Evolutionary conservation across 352 stramenopile species (phyloP), one percentile per base, ranked within the genome.

Genomic region (Globisporangium nunn): DNA sequence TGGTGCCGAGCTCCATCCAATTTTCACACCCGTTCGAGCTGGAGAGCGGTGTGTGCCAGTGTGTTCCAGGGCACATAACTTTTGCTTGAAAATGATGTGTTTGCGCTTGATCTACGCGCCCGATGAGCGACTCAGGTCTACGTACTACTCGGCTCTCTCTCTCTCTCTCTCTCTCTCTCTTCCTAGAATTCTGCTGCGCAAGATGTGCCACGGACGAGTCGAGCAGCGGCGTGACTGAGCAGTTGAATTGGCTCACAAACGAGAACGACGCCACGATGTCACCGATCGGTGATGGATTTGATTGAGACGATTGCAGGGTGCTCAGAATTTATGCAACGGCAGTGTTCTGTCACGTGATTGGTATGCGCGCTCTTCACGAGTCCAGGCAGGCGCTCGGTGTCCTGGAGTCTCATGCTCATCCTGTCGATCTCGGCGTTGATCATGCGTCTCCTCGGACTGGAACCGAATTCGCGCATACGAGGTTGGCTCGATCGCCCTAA

Each of bases 391-490:
- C 68, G 68, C 53, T 75, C 66, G 30, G 79, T 72, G 43, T 82
- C 65, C 8, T 75, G 61, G 7, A 82, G 61, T 50, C 68, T 79
- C 31, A 67, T 28, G 28, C 68, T 72, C 69, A 83, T 79, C 46
- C 48, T 72, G 40, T 83, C 73, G 49, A 83, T 51, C 59, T 83
- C 73, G 7, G 54, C 72, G 54, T 75, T 65, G 63, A 83, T 71
- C 43, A 66, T 62, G 18, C 56, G 61, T 60, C 15, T 83, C 71
- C 45, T 83, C 73, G 8, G 73, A 71, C 59, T 76, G 72, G 54
- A 80, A 68, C 11, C 17, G 73, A 82, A 56, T 70, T 75, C 7
- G 35, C 54, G 2, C 61, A 65, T 14, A 64, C 49, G 30, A 80
- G 64, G 29, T 68, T 74, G 28, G 18, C 31, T 5, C 43, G 28